Base-by-base conservation (phyloP, 225 moss, liverwort and hornwort genomes). In the Pseudoscleropodium purum region DNA sequence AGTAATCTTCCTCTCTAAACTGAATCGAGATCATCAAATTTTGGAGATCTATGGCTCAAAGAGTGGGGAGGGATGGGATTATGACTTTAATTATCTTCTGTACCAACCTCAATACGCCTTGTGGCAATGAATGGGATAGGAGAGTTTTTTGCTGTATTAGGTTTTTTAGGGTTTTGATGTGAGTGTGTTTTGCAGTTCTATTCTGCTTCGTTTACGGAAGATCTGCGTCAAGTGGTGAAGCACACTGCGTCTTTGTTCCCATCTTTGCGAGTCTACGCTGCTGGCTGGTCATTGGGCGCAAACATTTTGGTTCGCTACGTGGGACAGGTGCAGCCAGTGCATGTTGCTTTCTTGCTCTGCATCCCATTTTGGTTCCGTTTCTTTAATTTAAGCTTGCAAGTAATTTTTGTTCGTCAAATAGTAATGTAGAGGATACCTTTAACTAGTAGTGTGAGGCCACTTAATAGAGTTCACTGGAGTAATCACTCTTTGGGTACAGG, bases 171-270 rank as follows among this genome's bases (percentile, higher is more conserved):
- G 16, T 69, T 82, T 81, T 79, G 75, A 87, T 39, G 57, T 57
- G 33, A 70, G 24, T 75, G 62, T 69, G 59, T 56, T 68, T 79
- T 81, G 91, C 97, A 99, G 97, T 99, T 99, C 92, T 99, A 99
- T 89, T 99, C 97, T 86, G 99, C 97, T 60, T 97, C 97, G 24
- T 97, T 95, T 88, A 97, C 99, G 39, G 99, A 96, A 79, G 99
- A 99, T 89, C 92, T 99, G 87, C 97, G 97, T 73, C 97, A 97
- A 94, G 96, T 97, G 59, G 99, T 97, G 93, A 97, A 97, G 89
- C 96, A 95, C 86, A 92, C 93, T 39, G 93, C 92, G 43, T 87
- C 92, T 79, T 84, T 91, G 64, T 96, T 93, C 66, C 94, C 91
- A 64, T 93, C 94, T 19, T 91, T 94, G 74, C 92, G 95, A 74